Percentiles rank a stretch among this genome's conserved stretches.
phyloP scores from a whole-genome alignment of 306 rosid species.

The Inga leiocalycina region DNA sequence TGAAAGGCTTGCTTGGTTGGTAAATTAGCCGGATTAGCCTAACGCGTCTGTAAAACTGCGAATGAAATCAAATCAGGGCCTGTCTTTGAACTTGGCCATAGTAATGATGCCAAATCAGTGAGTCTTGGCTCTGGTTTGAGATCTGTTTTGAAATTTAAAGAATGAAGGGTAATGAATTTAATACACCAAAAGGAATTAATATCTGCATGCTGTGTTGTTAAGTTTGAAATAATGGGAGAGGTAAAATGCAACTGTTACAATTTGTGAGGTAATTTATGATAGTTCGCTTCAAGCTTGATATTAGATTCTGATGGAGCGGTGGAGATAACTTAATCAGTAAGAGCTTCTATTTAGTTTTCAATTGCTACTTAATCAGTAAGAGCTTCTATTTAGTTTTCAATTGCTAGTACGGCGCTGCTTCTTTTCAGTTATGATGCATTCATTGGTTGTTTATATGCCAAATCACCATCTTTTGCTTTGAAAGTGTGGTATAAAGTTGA shows the following conservation, averaged over 20 bases:
- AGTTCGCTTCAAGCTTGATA: not conserved
- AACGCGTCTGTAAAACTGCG: not conserved
- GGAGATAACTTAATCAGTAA: not conserved
- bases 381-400: not conserved
- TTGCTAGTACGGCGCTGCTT: not conserved
- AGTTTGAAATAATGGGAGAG: not conserved
- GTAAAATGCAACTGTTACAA: not conserved
- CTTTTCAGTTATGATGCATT: not conserved
- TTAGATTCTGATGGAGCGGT: not conserved
- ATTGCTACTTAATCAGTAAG: not conserved
- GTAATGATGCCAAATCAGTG: not conserved
- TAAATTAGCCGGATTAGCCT: not conserved
- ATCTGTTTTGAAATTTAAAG: slow-evolving; percentile 19
- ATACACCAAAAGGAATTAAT: not conserved
- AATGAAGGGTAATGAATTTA: not conserved
- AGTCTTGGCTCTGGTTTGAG: slow-evolving; percentile 9
- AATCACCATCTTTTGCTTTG: not conserved
- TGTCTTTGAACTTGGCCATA: not conserved
- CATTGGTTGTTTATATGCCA: not conserved
- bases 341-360: not conserved
- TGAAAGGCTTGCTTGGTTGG: not conserved
- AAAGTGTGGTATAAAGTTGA: not conserved
- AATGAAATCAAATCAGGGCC: not conserved
- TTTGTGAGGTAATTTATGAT: not conserved
- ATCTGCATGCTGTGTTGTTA: not conserved